These are phyloP conservation scores for Venturia nashicola DNA, from an alignment of 2,329 filamentous ascomycete species.

Conservation along the genomic window DNA sequence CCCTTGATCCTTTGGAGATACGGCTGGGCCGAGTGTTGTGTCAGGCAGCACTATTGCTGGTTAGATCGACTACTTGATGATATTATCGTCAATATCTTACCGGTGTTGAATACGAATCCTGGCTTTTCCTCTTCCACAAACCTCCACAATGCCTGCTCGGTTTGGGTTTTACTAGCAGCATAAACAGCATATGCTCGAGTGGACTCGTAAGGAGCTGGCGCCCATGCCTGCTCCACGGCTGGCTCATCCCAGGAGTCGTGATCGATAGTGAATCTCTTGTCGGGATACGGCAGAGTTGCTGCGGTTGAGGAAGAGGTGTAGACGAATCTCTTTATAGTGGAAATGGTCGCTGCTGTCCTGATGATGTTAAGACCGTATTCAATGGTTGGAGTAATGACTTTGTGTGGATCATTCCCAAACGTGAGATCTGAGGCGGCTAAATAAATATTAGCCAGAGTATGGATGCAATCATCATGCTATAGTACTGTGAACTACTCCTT, in stretches of 20 bases:
- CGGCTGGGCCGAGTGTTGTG: conserved; percentile 23
- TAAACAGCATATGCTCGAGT: conserved; percentile 24
- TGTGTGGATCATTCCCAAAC: conserved; percentile 28
- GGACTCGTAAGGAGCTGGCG: conserved; percentile 18
- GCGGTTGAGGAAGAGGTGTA: conserved; percentile 27
- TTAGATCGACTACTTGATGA: not conserved
- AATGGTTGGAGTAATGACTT: conserved; percentile 29
- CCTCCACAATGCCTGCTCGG: conserved; percentile 35
- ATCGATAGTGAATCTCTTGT: conserved; percentile 23
- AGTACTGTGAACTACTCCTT: not conserved
- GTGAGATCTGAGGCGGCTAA: conserved; percentile 23
- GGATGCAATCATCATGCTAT: no score
- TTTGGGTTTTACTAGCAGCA: conserved; percentile 33
- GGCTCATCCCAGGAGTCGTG: conserved; percentile 26
- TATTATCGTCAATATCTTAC: not conserved
- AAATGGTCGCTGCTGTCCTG: conserved; percentile 25
- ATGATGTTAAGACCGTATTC: conserved; percentile 23
- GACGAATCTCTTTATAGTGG: conserved; percentile 28
- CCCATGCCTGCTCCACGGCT: conserved; percentile 22
- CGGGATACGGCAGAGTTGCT: conserved; percentile 21
- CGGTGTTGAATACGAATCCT: conserved; percentile 30
- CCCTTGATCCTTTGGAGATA: conserved; percentile 23
- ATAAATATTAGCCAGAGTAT: not conserved
- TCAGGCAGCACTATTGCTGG: conserved; percentile 17
- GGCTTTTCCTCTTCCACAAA: conserved; percentile 33